Evolutionary conservation across 768 basidiomycete genomes (phyloP).

Genomic region (Kwoniella pini): DNA sequence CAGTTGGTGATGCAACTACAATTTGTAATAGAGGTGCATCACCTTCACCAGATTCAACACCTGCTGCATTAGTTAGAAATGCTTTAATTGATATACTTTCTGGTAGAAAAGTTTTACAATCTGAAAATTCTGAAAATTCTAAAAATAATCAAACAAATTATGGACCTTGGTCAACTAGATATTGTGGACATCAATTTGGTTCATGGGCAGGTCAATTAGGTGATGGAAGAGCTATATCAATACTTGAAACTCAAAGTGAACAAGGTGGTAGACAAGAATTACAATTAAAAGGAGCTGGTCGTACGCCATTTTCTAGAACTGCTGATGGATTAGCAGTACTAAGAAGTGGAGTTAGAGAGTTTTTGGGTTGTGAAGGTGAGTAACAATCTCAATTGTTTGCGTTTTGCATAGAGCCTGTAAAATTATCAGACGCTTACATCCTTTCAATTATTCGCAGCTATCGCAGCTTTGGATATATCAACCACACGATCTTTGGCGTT

Average conservation of each 20-base stretch:
- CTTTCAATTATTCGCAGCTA: no score
- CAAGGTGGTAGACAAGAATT: slow-evolving; percentile 68
- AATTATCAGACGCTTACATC: no score
- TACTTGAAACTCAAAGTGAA: slow-evolving; percentile 77
- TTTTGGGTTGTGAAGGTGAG: slow-evolving; percentile 83
- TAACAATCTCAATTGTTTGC: no score
- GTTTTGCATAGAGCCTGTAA: no score
- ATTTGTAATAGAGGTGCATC: slow-evolving; percentile 60
- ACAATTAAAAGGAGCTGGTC: slow-evolving; percentile 90
- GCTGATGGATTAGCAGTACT: slow-evolving; percentile 95
- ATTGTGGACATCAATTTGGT: slow-evolving; percentile 66
- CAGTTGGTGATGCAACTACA: slow-evolving; percentile 79
- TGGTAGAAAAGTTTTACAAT: slow-evolving; percentile 71
- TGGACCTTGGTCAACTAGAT: slow-evolving; percentile 83
- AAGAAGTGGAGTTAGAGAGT: slow-evolving; percentile 93
- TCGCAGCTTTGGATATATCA: slow-evolving; percentile 80
- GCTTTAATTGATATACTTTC: slow-evolving; percentile 79
- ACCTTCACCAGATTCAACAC: slow-evolving; percentile 43
- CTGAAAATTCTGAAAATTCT: slow-evolving; percentile 31
- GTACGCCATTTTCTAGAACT: slow-evolving; percentile 87
- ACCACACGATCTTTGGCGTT: slow-evolving; percentile 82
- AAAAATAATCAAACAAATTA: slow-evolving; percentile 52
- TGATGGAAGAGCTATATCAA: slow-evolving; percentile 90
- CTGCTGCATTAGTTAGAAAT: slow-evolving; percentile 58
- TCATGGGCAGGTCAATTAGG: slow-evolving; percentile 90